These are phyloP conservation scores for Colletotrichum brevisporum DNA, from an alignment of 2,329 filamentous ascomycete species.

Conservation along the genomic window DNA sequence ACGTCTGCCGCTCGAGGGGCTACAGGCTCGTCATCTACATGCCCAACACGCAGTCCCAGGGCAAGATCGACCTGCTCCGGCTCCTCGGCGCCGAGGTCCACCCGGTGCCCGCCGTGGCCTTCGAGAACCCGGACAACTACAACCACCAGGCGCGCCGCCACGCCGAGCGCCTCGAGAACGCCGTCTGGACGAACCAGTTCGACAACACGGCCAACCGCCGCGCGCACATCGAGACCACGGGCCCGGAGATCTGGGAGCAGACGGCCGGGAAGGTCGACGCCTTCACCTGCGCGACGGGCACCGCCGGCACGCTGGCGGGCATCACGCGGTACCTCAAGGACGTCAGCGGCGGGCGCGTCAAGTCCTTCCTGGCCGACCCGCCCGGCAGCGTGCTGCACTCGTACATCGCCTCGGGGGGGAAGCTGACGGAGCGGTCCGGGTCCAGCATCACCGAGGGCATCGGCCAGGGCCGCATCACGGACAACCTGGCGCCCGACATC, in stretches of 20 bases:
- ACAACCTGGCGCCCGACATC: slow-evolving; percentile 90
- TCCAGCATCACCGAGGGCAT: slow-evolving; percentile 98
- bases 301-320: slow-evolving; percentile 91
- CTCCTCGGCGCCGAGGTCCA: slow-evolving; percentile 95
- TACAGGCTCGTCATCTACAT: slow-evolving; percentile 99
- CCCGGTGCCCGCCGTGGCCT: slow-evolving; percentile 94
- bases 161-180: slow-evolving; percentile 87
- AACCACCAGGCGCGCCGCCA: slow-evolving; percentile 95
- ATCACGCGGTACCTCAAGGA: slow-evolving; percentile 92
- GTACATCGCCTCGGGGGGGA: slow-evolving; percentile 89
- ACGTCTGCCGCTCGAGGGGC: slow-evolving; percentile 92
- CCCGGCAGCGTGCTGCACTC: slow-evolving; percentile 94
- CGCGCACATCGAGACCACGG: slow-evolving; percentile 96
- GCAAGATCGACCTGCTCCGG: slow-evolving; percentile 94
- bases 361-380: slow-evolving; percentile 92
- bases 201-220: slow-evolving; percentile 95
- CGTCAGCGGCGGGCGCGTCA: slow-evolving; percentile 81
- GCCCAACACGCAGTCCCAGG: slow-evolving; percentile 98
- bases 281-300: slow-evolving; percentile 96
- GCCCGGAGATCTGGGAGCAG: slow-evolving; percentile 97
- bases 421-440: slow-evolving; percentile 84
- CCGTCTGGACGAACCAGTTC: slow-evolving; percentile 99
- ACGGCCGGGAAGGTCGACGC: slow-evolving; percentile 89
- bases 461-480: slow-evolving; percentile 95
- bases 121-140: slow-evolving; percentile 96